Percentiles rank a stretch among this genome's conserved stretches.
These are phyloP conservation scores for Aspergillus transmontanensis DNA, from an alignment of 2,329 filamentous ascomycete species.

Conservation along the genomic window DNA sequence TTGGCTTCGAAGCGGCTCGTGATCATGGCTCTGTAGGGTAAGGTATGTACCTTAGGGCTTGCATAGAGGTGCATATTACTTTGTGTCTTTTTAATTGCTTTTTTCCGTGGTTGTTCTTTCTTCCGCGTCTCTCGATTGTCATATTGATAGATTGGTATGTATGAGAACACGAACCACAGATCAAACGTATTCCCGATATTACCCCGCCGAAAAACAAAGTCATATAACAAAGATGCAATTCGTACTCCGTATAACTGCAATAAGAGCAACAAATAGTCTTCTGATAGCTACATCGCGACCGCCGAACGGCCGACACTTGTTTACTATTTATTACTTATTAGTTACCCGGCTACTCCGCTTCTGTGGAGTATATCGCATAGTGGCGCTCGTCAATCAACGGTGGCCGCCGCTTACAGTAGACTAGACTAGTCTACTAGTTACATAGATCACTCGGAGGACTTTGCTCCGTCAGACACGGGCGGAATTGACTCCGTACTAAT, in stretches of 20 bases:
- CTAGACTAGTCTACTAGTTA: not conserved
- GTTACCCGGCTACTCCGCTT: not conserved
- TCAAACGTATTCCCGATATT: not conserved
- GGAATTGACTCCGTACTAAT: not conserved
- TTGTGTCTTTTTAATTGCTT: not conserved
- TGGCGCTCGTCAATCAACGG: not conserved
- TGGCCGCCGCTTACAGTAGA: not conserved
- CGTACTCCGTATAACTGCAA: not conserved
- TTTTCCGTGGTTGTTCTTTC: not conserved
- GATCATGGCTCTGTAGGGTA: conserved; percentile 6
- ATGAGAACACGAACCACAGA: not conserved
- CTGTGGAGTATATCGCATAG: not conserved
- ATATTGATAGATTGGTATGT: not conserved
- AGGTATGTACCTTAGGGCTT: conserved; percentile 1
- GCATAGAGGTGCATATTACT: not conserved
- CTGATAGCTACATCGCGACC: not conserved
- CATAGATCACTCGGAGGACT: conserved; percentile 11
- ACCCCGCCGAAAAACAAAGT: not conserved
- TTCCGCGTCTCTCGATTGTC: not conserved
- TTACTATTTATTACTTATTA: not conserved
- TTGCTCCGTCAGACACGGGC: conserved; percentile 10
- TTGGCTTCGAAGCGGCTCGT: conserved; percentile 6
- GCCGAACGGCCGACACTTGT: not conserved
- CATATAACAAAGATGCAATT: not conserved
- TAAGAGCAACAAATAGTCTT: not conserved